Conservation (phyloP, 1,284 basidiomycete species). For the Uromyces viciae-fabae region DNA sequence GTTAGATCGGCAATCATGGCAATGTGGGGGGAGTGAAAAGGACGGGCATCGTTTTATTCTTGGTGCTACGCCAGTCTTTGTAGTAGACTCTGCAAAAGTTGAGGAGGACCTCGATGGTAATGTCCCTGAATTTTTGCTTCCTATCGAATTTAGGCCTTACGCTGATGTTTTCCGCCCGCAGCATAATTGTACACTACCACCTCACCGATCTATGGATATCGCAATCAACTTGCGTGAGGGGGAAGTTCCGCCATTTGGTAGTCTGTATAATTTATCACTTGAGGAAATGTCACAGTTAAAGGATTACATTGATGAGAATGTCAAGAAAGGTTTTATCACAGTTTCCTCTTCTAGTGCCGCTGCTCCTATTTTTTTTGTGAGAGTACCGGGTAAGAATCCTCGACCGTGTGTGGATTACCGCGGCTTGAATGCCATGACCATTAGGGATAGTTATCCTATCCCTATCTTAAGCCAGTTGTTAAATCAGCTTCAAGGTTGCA, state of each 20-base stretch:
- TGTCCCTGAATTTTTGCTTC: neutral
- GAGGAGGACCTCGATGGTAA: neutral
- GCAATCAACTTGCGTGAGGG: conserved; percentile 19
- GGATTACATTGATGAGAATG: neutral
- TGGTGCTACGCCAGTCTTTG: neutral
- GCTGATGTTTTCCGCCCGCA: neutral
- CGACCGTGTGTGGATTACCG: conserved; percentile 46
- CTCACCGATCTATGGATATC: neutral
- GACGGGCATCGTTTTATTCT: neutral
- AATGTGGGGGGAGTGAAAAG: neutral
- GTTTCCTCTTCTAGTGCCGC: neutral
- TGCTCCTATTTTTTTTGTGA: conserved; percentile 45
- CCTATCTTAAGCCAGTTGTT: conserved; percentile 2
- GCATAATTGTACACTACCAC: conserved; percentile 9
- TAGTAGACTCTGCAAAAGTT: neutral
- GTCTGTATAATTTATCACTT: conserved; percentile 7
- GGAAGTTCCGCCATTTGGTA: neutral
- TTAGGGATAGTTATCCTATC: conserved; percentile 45
- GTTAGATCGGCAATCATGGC: neutral
- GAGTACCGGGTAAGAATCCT: conserved; percentile 45
- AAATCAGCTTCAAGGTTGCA: neutral
- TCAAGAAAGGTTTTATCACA: neutral
- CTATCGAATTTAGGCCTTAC: neutral
- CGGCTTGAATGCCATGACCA: conserved; percentile 43
- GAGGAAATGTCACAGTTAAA: neutral